Conservation (phyloP, 1,139 yeast genomes). For the Nadsonia starkeyi-henricii region DNA sequence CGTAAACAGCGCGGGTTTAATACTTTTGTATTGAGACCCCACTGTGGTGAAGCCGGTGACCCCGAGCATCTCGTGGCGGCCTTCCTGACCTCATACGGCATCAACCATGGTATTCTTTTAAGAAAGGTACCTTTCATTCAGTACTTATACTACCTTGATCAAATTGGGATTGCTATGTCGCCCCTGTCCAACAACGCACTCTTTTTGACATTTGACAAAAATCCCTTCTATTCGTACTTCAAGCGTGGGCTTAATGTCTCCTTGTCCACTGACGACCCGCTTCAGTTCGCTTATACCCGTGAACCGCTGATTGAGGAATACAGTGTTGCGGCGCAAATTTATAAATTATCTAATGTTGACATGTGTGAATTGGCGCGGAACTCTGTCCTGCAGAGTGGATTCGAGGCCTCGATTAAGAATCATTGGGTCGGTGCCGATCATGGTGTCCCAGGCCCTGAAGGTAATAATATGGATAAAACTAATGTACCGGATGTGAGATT, state of each 20-base stretch:
- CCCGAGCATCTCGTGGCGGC: conserved; percentile 93
- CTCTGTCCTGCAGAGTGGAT: conserved; percentile 86
- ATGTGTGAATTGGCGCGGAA: conserved; percentile 84
- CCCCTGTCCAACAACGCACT: conserved; percentile 94
- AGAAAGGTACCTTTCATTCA: conserved; percentile 92
- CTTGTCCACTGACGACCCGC: conserved; percentile 82
- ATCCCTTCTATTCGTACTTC: conserved; percentile 82
- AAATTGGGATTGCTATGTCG: conserved; percentile 97
- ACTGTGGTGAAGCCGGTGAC: conserved; percentile 98
- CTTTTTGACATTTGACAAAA: conserved; percentile 86
- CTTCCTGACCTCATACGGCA: conserved; percentile 78
- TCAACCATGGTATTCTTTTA: conserved; percentile 86
- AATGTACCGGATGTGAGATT: conserved; percentile 86
- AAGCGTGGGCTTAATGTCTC: conserved; percentile 89
- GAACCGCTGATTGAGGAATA: conserved; percentile 97
- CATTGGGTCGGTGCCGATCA: conserved; percentile 86
- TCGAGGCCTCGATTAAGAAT: conserved; percentile 67
- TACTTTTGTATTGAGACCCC: conserved; percentile 89
- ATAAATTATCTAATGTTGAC: conserved; percentile 84
- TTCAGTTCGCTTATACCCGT: conserved; percentile 90
- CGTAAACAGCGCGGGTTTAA: conserved; percentile 62
- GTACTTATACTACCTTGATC: conserved; percentile 83
- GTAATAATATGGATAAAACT: conserved; percentile 83
- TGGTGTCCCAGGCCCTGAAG: conserved; percentile 47
- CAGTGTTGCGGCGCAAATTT: conserved; percentile 94